These are phyloP conservation scores for Sicyos baderoa DNA, from an alignment of 306 rosid genomes.

Conservation along the genomic window DNA sequence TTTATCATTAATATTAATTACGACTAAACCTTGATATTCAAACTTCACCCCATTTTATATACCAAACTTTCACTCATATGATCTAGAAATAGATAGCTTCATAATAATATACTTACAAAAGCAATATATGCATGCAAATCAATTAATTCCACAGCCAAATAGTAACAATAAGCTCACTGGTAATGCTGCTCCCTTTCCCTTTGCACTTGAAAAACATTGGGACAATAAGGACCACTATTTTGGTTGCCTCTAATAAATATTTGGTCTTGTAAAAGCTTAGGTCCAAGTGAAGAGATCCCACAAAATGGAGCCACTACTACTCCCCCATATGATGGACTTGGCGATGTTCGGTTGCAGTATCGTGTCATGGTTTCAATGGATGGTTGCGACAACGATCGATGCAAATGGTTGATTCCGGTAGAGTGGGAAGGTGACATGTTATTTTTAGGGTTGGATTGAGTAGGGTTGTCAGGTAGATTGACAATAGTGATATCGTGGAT, in stretches of 20 bases:
- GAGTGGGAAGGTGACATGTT: background rate
- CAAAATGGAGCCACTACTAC: constrained; percentile 6
- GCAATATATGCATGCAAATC: background rate
- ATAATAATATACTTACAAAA: background rate
- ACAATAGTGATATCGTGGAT: constrained; percentile 16
- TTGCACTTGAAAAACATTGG: constrained; percentile 10
- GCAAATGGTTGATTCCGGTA: background rate
- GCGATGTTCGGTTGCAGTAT: background rate
- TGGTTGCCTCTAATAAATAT: background rate
- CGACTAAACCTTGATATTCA: background rate
- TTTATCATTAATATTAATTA: background rate
- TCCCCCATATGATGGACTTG: background rate
- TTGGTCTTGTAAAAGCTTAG: constrained; percentile 9
- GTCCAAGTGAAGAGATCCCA: constrained; percentile 16
- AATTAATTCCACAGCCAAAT: background rate
- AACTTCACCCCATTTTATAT: background rate
- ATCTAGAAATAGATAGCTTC: background rate
- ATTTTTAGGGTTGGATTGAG: background rate
- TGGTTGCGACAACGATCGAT: background rate
- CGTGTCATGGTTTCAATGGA: background rate
- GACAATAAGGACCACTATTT: background rate
- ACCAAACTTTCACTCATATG: background rate
- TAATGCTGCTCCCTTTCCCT: background rate
- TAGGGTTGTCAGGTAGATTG: background rate
- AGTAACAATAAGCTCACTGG: background rate